Percentiles rank a stretch among this genome's conserved stretches.
Conservation (phyloP, 2,329 filamentous ascomycete genomes). For the Periconia sp. region DNA sequence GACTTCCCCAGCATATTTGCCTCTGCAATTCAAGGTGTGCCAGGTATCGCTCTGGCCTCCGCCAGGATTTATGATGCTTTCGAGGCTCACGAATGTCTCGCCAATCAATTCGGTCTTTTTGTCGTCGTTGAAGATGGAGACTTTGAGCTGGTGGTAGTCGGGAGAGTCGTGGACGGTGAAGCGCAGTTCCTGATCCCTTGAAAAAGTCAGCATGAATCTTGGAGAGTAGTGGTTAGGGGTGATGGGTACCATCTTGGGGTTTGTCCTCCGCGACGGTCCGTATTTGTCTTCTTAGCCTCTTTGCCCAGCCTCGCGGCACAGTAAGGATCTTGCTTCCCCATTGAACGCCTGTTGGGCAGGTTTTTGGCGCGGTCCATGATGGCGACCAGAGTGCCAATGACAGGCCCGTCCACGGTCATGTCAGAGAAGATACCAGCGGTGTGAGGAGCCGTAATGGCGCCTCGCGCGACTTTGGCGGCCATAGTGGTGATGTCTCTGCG, state of each 20-base stretch:
- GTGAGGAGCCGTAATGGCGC: slow-evolving; percentile 62
- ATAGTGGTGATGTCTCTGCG: slow-evolving; percentile 21
- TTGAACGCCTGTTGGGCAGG: slow-evolving; percentile 91
- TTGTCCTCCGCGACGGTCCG: slow-evolving; percentile 90
- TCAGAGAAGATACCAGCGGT: slow-evolving; percentile 93
- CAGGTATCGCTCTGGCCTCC: slow-evolving; percentile 94
- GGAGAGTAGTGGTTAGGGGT: not conserved
- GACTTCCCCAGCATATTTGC: slow-evolving; percentile 95
- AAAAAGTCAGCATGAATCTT: slow-evolving; percentile 18
- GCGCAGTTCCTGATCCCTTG: slow-evolving; percentile 94
- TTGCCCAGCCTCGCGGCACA: slow-evolving; percentile 92
- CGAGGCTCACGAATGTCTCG: slow-evolving; percentile 85
- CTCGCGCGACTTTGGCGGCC: slow-evolving; percentile 38
- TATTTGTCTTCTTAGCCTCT: slow-evolving; percentile 95
- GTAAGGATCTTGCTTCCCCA: slow-evolving; percentile 98
- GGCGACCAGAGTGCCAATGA: slow-evolving; percentile 89
- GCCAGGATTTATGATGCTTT: slow-evolving; percentile 76
- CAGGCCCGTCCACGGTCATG: slow-evolving; percentile 87
- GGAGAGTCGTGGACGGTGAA: slow-evolving; percentile 95
- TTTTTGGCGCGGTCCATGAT: slow-evolving; percentile 97
- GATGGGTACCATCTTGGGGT: slow-evolving; percentile 81
- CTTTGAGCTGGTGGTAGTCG: slow-evolving; percentile 93
- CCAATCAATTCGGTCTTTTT: slow-evolving; percentile 97
- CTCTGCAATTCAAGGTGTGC: slow-evolving; percentile 84
- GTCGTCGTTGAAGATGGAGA: slow-evolving; percentile 97